Evolutionary conservation across 768 basidiomycete genomes (phyloP).

Genomic region (Tulasnella sp.): DNA sequence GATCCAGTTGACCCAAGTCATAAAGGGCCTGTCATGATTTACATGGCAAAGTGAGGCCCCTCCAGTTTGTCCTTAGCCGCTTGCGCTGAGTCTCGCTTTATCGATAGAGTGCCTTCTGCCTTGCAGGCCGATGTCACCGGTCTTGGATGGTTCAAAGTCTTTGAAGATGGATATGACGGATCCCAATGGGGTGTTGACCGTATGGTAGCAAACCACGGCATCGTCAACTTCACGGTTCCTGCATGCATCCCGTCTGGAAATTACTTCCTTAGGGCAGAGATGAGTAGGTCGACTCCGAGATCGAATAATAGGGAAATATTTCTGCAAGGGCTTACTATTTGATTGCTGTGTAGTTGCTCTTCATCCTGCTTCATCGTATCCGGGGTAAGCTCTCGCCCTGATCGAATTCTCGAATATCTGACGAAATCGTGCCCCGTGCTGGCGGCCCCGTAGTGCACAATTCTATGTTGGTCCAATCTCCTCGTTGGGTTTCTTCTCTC

Average conservation of each 20-base stretch:
- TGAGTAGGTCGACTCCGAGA: conserved; percentile 24
- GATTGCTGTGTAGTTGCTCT: not conserved
- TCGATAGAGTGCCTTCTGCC: conserved; percentile 36
- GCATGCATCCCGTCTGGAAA: conserved; percentile 41
- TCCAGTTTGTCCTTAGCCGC: not conserved
- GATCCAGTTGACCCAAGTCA: conserved; percentile 35
- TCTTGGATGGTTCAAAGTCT: conserved; percentile 47
- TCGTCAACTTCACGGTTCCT: conserved; percentile 43
- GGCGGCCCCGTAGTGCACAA: conserved; percentile 36
- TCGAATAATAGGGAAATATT: not conserved
- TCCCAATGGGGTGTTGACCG: conserved; percentile 43
- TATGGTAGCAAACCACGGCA: conserved; percentile 43
- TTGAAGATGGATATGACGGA: conserved; percentile 30
- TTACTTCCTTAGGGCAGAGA: conserved; percentile 44
- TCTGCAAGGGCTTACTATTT: not conserved
- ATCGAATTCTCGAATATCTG: not conserved
- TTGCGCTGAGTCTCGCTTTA: not conserved
- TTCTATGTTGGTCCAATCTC: conserved; percentile 39
- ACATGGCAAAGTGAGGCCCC: conserved; percentile 36
- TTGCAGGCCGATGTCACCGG: conserved; percentile 42
- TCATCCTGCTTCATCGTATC: conserved; percentile 13
- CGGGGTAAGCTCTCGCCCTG: not conserved
- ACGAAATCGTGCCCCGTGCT: not conserved
- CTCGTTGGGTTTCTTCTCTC: not conserved
- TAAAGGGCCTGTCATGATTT: conserved; percentile 48